Evolutionary conservation across 306 rosid species (phyloP), one percentile per base, ranked within the genome.

Genomic region (Adenanthera pavonina): DNA sequence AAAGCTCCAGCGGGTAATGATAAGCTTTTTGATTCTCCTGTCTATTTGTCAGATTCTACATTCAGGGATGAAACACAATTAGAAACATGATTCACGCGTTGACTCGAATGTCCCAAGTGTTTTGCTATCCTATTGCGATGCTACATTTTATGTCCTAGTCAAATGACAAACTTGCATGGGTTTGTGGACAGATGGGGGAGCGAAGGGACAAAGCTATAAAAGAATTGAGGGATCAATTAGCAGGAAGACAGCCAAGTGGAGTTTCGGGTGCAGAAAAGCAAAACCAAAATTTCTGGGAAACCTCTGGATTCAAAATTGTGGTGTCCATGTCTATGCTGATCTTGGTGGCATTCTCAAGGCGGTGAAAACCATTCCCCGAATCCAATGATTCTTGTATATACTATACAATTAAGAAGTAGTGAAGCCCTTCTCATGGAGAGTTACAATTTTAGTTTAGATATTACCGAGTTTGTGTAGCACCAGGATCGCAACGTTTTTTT

Each of bases 301-400:
- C 80, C 56, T 85, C 94, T 9, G 97, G 98, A 25, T 96, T 96
- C 89, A 96, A 96, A 87, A 47, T 94, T 0, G 89, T 87, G 34
- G 90, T 82, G 67, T 96, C 99, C 44, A 75, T 94, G 97, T 96
- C 99, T 19, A 96, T 96, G 99, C 78, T 94, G 82, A 53, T 92
- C 52, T 82, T 96, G 86, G 94, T 94, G 40, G 93, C 87, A 43
- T 90, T 94, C 78, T 94, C 99, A 35, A 96, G 92, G 89, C 89
- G 97, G 76, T 93, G 91, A 92, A 40, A 88, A 64, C 48, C 75
- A n/a, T 61, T 68, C 69, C 67, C 34, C 12, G 5, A 66, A 57
- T 70, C 59, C 3, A 57, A 67, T 76, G 41, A 36, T 44, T 70
- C 53, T 25, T 74, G 82, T 89, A 88, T 74, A 88, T 74, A 25